Conservation (phyloP, 257 asterid species). For the Solanum neorickii region DNA sequence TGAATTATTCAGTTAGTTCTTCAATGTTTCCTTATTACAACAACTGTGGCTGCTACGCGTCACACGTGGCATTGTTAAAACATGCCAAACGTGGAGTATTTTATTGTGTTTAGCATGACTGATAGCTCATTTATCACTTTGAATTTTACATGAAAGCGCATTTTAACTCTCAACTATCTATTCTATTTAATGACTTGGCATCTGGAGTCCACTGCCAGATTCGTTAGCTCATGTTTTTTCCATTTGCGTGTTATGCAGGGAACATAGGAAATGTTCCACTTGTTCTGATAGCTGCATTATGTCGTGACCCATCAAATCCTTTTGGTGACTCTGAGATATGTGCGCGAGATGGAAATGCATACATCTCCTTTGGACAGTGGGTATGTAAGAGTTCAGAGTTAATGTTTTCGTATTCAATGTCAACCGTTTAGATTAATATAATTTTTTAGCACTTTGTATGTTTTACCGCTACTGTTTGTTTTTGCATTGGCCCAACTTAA, state of each 20-base stretch:
- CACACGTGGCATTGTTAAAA: neutral
- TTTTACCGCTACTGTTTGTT: neutral
- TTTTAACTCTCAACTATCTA: neutral
- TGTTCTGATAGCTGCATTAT: constrained; percentile 84
- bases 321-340: constrained; percentile 71
- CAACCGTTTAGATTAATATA: neutral
- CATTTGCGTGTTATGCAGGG: constrained; percentile 29
- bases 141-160: neutral
- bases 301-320: constrained; percentile 87
- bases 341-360: constrained; percentile 93
- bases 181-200: neutral
- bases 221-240: neutral
- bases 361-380: constrained; percentile 99
- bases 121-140: neutral
- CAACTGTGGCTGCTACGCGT: neutral
- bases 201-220: neutral
- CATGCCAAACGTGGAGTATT: neutral
- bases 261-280: constrained; percentile 98
- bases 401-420: neutral
- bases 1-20: neutral
- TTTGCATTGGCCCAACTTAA: neutral
- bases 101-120: neutral
- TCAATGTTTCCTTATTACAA: neutral
- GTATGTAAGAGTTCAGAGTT: constrained; percentile 24
- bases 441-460: neutral